Evolutionary conservation across 352 stramenopile genomes (phyloP).

Genomic region (Phytopythium sindhum): DNA sequence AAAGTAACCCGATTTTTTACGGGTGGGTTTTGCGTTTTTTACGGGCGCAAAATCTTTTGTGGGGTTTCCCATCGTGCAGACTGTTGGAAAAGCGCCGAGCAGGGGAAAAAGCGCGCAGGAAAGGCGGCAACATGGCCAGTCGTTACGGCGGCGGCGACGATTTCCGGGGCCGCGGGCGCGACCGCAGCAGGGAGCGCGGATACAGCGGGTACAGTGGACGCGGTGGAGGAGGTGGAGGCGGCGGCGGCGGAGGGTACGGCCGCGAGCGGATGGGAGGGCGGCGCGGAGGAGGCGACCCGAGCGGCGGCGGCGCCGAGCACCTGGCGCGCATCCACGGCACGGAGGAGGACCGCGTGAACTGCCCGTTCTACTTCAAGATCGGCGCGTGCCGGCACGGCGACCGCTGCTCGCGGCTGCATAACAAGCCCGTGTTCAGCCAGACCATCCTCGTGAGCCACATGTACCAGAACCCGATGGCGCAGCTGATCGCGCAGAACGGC

Average conservation of each 20-base stretch:
- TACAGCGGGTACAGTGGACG: conserved; percentile 30
- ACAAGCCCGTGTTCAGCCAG: conserved; percentile 98
- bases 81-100: conserved; percentile 9
- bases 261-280: conserved; percentile 54
- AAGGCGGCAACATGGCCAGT: conserved; percentile 39
- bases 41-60: conserved; percentile 1
- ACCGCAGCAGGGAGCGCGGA: conserved; percentile 69
- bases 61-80: neutral
- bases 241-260: conserved; percentile 39
- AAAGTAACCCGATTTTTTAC: neutral
- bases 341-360: conserved; percentile 98
- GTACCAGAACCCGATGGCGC: conserved; percentile 94
- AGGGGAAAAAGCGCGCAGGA: neutral
- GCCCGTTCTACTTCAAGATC: conserved; percentile 99
- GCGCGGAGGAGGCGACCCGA: conserved; percentile 59
- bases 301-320: conserved; percentile 90
- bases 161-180: conserved; percentile 56
- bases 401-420: conserved; percentile 97
- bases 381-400: conserved; percentile 99
- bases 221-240: conserved; percentile 29
- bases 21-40: neutral
- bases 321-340: conserved; percentile 97
- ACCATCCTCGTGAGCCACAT: conserved; percentile 99
- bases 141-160: conserved; percentile 58
- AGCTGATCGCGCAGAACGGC: conserved; percentile 87